phyloP scores from a whole-genome alignment of 768 basidiomycete genomes.

The Leccinum broughii region DNA sequence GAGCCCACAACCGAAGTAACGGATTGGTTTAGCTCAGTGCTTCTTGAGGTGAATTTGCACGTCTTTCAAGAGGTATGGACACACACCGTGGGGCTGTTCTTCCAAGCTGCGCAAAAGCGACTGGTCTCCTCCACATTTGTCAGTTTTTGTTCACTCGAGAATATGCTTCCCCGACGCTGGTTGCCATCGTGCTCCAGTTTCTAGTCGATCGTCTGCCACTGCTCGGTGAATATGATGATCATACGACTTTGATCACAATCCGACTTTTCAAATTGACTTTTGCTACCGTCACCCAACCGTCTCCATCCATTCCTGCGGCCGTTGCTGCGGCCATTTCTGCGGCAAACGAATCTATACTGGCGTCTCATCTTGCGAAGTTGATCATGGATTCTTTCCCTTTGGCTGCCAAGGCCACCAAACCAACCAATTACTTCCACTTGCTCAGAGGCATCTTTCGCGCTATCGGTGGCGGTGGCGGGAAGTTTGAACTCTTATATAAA shows the following conservation, averaged over 20 bases:
- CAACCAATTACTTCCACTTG: constrained; percentile 90
- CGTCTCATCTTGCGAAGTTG: constrained; percentile 86
- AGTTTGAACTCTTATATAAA: constrained; percentile 93
- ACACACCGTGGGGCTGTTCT: constrained; percentile 87
- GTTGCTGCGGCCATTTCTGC: constrained; percentile 43
- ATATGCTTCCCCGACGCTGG: constrained; percentile 71
- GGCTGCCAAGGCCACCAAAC: constrained; percentile 87
- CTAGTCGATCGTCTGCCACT: constrained; percentile 78
- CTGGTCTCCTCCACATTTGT: constrained; percentile 78
- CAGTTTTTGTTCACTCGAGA: constrained; percentile 83
- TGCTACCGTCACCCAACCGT: constrained; percentile 67
- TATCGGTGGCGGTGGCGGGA: constrained; percentile 87
- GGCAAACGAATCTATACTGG: constrained; percentile 91
- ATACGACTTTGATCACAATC: constrained; percentile 79
- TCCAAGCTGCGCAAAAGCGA: constrained; percentile 74
- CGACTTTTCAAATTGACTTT: constrained; percentile 96
- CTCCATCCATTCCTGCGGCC: not conserved
- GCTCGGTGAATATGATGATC: constrained; percentile 83
- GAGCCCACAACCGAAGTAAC: constrained; percentile 75
- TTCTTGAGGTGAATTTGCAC: constrained; percentile 83
- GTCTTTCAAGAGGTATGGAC: constrained; percentile 98
- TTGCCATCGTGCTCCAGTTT: constrained; percentile 87
- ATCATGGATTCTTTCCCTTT: constrained; percentile 97
- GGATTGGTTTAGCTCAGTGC: constrained; percentile 75
- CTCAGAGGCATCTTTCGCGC: constrained; percentile 91